phyloP scores from a whole-genome alignment of 768 basidiomycete genomes.

The Mycena indigotica region DNA sequence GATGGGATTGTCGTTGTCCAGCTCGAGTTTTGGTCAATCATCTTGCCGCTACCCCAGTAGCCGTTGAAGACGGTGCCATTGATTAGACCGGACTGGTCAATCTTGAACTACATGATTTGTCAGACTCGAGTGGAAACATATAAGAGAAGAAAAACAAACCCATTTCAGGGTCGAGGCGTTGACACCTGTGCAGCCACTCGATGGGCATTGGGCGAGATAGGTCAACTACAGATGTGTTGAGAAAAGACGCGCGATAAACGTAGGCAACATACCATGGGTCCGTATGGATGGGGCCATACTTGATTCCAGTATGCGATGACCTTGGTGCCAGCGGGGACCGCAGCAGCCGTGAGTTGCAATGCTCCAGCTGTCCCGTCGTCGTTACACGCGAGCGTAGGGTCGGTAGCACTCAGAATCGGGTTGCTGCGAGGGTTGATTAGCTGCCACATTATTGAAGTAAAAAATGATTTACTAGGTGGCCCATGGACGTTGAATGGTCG shows the following conservation, averaged over 20 bases:
- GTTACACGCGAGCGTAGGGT: conserved; percentile 46
- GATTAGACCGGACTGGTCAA: conserved; percentile 49
- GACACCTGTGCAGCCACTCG: conserved; percentile 43
- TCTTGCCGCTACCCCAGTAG: conserved; percentile 45
- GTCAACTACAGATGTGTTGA: conserved; percentile 33
- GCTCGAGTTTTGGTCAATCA: conserved; percentile 46
- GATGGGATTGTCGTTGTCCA: conserved; percentile 50
- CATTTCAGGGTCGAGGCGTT: conserved; percentile 42
- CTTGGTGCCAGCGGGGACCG: conserved; percentile 42
- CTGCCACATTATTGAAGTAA: not conserved
- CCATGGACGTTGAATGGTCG: conserved; percentile 47
- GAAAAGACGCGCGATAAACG: not conserved
- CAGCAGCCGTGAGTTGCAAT: conserved; percentile 42
- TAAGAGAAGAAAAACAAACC: conserved; percentile 30
- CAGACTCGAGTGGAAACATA: not conserved
- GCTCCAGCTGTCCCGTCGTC: conserved; percentile 45
- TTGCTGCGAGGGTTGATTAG: conserved; percentile 31
- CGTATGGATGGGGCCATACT: conserved; percentile 46
- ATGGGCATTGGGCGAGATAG: conserved; percentile 50
- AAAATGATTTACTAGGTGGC: conserved; percentile 39
- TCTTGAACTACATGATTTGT: conserved; percentile 40
- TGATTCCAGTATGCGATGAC: conserved; percentile 51
- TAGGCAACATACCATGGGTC: conserved; percentile 39
- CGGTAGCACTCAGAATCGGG: conserved; percentile 42
- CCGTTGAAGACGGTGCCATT: conserved; percentile 43